Conservation (phyloP, 257 asterid genomes). For the Nicotiana sylvestris region DNA sequence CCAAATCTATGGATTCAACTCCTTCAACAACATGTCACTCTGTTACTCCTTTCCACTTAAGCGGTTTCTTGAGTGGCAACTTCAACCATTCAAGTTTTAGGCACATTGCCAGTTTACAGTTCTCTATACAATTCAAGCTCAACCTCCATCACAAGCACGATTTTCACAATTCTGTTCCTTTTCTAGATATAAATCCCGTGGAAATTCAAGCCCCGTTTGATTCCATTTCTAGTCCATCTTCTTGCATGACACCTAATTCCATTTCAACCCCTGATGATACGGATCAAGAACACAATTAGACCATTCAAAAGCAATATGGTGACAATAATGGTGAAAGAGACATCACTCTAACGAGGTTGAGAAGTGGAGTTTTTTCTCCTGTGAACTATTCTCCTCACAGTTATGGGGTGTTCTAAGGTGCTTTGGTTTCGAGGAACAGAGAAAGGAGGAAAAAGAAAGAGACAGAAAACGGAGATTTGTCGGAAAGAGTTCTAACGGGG, state of each 20-base stretch:
- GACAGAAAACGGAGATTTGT: conserved; percentile 7
- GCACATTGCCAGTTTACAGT: conserved; percentile 32
- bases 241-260: conserved; percentile 24
- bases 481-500: conserved; percentile 27
- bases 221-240: background rate
- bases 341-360: conserved; percentile 32
- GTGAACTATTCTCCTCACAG: conserved; percentile 17
- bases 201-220: background rate
- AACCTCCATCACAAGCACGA: conserved; percentile 16
- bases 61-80: conserved; percentile 24
- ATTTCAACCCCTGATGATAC: conserved; percentile 1
- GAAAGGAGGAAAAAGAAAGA: background rate
- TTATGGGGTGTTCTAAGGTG: background rate
- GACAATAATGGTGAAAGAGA: background rate
- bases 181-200: conserved; percentile 10
- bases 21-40: conserved; percentile 16
- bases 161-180: background rate
- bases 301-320: background rate
- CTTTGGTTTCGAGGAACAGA: background rate
- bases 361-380: conserved; percentile 33
- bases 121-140: conserved; percentile 27
- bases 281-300: background rate
- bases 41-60: conserved; percentile 22
- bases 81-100: conserved; percentile 26
- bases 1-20: background rate